These are phyloP conservation scores for Artomyces pyxidatus DNA, from an alignment of 768 basidiomycete genomes.

Conservation along the genomic window DNA sequence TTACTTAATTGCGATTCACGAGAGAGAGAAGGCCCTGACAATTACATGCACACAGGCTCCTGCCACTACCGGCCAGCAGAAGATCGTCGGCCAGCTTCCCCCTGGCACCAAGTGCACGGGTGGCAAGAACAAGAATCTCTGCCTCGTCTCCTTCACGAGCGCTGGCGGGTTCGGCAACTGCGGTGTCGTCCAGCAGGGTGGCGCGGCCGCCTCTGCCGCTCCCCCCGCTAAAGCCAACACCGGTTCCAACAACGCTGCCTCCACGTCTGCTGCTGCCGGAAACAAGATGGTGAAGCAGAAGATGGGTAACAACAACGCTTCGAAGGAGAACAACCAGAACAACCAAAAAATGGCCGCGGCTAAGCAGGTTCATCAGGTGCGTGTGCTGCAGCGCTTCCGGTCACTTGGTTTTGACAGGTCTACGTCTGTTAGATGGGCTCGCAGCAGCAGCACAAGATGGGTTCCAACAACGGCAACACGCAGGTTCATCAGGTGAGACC, in stretches of 20 bases:
- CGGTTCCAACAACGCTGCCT: too few species aligned
- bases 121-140: conserved; percentile 34
- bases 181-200: conserved; percentile 33
- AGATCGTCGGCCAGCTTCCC: conserved; percentile 37
- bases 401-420: too few species aligned
- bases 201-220: background rate
- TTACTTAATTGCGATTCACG: background rate
- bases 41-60: conserved; percentile 29
- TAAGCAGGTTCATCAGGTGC: too few species aligned
- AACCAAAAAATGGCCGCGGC: too few species aligned
- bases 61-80: conserved; percentile 27
- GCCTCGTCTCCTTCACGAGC: conserved; percentile 44
- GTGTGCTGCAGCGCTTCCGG: too few species aligned
- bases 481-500: too few species aligned
- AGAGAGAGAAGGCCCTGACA: background rate
- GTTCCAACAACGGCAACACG: too few species aligned
- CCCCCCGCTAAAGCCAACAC: background rate
- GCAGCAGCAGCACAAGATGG: too few species aligned
- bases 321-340: background rate
- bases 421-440: too few species aligned
- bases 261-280: background rate
- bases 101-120: conserved; percentile 43
- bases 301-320: background rate
- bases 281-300: background rate
- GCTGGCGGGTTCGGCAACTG: conserved; percentile 49